Base-by-base conservation (phyloP, 75 land plant genomes). In the Sequoia sempervirens region DNA sequence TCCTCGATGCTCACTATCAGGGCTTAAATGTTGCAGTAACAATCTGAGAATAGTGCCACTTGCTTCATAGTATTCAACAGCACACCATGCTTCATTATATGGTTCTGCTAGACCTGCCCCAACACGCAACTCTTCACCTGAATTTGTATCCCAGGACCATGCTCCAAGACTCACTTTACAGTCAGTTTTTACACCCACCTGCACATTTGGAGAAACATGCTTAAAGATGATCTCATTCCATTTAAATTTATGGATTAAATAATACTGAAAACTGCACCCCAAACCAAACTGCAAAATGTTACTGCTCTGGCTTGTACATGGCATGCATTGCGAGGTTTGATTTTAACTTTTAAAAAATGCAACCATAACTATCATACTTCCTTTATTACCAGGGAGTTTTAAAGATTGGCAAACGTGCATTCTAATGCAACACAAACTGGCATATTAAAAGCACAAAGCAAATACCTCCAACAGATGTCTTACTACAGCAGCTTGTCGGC, bases 71-170 rank as follows among this genome's bases (percentile, higher is more conserved):
- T 94, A 96, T 68, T 96, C 98, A 17, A 96, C 95, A 12, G 98
- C 98, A 83, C 96, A 96, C 98, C 96, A 94, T 38, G 87, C 84
- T 76, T 86, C 89, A 43, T 86, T 83, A 82, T 93, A 96, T 36
- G 98, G 92, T 70, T 92, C 94, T 75, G 92, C 92, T 72, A 96
- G 80, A 12, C 98, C 98, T 20, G 98, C 98, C 52, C 98, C 98
- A 3, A 93, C 98, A 14, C 93, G 92, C 82, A 94, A 75, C 76
- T 94, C 98, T 75, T 96, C 98, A 37, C 94, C 96, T 37, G 93
- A 85, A 80, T 83, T 84, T 38, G 75, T 82, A 81, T 94, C 98
- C 98, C 98, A 96, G 28, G 96, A 90, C 98, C 98, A 96, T 52
- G 98, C 98, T 61, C 98, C 98, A 2, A 96, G 87, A 37, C 89